Conservation (phyloP, 176 grass and related monocot species). For the Ensete glaucum region DNA sequence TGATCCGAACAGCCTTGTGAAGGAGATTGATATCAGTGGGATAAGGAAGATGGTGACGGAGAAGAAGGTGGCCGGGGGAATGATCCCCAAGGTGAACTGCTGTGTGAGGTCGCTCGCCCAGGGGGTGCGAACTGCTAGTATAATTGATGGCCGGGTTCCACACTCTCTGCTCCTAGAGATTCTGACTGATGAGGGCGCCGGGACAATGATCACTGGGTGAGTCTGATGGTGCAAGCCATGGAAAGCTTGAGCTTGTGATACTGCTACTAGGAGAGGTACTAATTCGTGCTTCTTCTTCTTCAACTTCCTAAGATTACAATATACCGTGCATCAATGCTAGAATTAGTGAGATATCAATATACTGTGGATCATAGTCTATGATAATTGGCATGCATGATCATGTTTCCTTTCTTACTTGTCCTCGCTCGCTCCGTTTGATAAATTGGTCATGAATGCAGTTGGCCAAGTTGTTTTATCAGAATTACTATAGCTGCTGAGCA, state of each 20-base stretch:
- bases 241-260: neutral
- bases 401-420: no score
- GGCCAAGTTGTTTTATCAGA: no score
- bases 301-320: neutral
- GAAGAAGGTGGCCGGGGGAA: conserved; percentile 70
- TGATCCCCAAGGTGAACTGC: conserved; percentile 86
- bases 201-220: conserved; percentile 79
- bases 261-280: neutral
- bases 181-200: conserved; percentile 71
- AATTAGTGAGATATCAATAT: no score
- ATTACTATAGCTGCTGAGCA: no score
- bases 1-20: conserved; percentile 54
- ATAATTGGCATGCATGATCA: no score
- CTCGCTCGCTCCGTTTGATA: no score
- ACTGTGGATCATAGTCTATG: no score
- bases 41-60: conserved; percentile 54
- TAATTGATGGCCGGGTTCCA: conserved; percentile 70
- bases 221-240: neutral
- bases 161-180: conserved; percentile 84
- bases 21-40: conserved; percentile 51
- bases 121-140: conserved; percentile 61
- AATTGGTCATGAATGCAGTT: no score
- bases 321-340: no score
- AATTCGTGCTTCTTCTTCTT: neutral
- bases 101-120: conserved; percentile 59